Conservation (phyloP, 192 early-diverging fungal genomes). For the Coemansia sp. region DNA sequence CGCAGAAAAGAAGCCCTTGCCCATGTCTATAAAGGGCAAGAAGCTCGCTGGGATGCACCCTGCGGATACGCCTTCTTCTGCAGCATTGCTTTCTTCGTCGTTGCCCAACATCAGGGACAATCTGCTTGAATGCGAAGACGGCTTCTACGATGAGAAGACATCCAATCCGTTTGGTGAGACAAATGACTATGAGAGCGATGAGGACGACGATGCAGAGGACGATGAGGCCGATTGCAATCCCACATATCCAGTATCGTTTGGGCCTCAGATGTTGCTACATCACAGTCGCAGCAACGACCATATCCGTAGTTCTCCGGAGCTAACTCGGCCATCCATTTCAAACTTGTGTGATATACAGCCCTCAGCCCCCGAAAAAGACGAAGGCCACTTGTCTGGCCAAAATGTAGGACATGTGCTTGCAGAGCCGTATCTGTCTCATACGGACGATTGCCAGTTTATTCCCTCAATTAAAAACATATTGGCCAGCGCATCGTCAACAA, state of each 20-base stretch:
- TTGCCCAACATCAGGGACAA: constrained; percentile 3
- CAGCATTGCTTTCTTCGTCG: not conserved
- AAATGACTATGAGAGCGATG: constrained; percentile 6
- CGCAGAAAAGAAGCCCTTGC: not conserved
- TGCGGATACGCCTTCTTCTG: not conserved
- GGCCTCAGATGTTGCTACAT: not conserved
- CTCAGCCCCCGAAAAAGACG: not conserved
- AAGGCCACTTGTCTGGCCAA: not conserved
- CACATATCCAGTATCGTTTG: not conserved
- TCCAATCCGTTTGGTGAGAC: constrained; percentile 1
- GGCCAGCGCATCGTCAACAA: constrained; percentile 12
- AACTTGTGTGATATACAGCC: not conserved
- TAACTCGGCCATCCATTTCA: constrained; percentile 11
- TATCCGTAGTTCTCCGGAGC: constrained; percentile 3
- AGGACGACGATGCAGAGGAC: constrained; percentile 14
- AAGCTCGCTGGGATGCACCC: not conserved
- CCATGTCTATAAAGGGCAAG: not conserved
- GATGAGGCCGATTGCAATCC: not conserved
- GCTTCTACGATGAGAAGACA: not conserved
- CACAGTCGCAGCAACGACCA: not conserved
- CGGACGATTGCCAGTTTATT: constrained; percentile 10
- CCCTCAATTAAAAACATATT: constrained; percentile 39
- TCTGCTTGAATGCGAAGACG: constrained; percentile 8
- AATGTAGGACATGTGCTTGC: not conserved
- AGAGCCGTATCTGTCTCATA: not conserved